Base-by-base conservation (phyloP, 1,139 yeast genomes). In the Meyerozyma smithsonii region DNA sequence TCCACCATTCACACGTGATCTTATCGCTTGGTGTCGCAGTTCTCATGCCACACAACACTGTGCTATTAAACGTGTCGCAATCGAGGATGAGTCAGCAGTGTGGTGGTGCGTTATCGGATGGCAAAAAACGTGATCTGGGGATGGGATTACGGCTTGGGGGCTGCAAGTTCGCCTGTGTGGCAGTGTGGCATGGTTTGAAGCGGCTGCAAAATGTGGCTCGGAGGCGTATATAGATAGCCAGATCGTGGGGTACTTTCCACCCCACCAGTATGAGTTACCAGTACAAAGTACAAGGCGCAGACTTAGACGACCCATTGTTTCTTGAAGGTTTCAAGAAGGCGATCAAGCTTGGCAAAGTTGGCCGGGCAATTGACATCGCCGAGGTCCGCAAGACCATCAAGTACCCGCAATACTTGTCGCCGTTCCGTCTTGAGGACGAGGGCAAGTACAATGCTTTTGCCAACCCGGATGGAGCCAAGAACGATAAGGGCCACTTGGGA, bases 401-500 rank as follows among this genome's bases (percentile, higher is more conserved):
- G 44, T 58, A 56, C 40, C 62, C 62, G 1, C 56, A 56, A 36
- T 58, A 40, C 36, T 52, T 57, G 37, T 46, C 47, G 3, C 46
- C 50, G 3, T 46, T 46, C 38, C 42, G 46, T 16, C 36, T 46
- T 10, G 56, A 47, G 32, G 59, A 56, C 3, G 56, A 46, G 16
- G 58, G 56, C 1, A 51, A 48, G 35, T 58, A 46, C 46, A 47
- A 51, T 26, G 49, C 51, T 35, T 49, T 48, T 38, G 39, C 46
- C 25, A 58, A 57, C 39, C 46, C 47, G 1, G 53, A 51, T 28
- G 56, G 54, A 14, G 55, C 51, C 12, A 48, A 49, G 32, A 53
- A 49, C 36, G 64, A 59, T 42, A 58, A 57, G 36, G 64, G 64
- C 1, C 55, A 50, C 34, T 49, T 58, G 39, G 69, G 66, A 11